Evolutionary conservation across 306 rosid species (phyloP).

Genomic region (Erythrophleum fordii): DNA sequence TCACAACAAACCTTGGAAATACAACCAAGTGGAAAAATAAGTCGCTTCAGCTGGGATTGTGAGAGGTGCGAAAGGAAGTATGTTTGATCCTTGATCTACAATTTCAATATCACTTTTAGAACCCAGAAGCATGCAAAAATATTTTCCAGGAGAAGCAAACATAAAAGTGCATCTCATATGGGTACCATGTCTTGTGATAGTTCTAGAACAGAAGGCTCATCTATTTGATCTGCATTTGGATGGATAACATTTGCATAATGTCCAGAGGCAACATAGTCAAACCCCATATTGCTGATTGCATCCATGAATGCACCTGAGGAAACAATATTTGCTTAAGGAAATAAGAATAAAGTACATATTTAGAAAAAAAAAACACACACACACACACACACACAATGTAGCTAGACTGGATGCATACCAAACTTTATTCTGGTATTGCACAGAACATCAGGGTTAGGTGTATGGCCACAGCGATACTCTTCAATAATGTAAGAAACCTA

Average conservation of each 20-base stretch:
- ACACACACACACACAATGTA: not conserved
- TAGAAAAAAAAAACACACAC: not conserved
- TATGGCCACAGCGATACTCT: slow-evolving; percentile 91
- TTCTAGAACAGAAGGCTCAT: slow-evolving; percentile 61
- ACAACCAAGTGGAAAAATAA: slow-evolving; percentile 86
- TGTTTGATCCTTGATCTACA: slow-evolving; percentile 95
- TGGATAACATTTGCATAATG: slow-evolving; percentile 92
- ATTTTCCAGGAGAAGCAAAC: not conserved
- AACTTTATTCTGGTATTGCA: slow-evolving; percentile 97
- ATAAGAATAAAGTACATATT: not conserved
- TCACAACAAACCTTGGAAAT: slow-evolving; percentile 77
- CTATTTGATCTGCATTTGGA: slow-evolving; percentile 50
- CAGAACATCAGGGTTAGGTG: slow-evolving; percentile 93
- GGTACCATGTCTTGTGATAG: slow-evolving; percentile 86
- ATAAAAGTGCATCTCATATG: slow-evolving; percentile 17
- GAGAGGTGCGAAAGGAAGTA: slow-evolving; percentile 93
- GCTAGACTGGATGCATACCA: slow-evolving; percentile 54
- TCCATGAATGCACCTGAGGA: slow-evolving; percentile 91
- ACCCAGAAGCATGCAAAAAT: slow-evolving; percentile 18
- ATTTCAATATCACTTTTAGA: slow-evolving; percentile 37
- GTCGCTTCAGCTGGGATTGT: slow-evolving; percentile 79
- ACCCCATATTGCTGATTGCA: slow-evolving; percentile 74
- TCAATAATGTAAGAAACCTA: slow-evolving; percentile 89
- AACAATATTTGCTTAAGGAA: slow-evolving; percentile 3
- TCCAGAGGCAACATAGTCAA: slow-evolving; percentile 91